Conservation (phyloP, 78 protist genomes). For the Tieghemostelium lacteum region DNA sequence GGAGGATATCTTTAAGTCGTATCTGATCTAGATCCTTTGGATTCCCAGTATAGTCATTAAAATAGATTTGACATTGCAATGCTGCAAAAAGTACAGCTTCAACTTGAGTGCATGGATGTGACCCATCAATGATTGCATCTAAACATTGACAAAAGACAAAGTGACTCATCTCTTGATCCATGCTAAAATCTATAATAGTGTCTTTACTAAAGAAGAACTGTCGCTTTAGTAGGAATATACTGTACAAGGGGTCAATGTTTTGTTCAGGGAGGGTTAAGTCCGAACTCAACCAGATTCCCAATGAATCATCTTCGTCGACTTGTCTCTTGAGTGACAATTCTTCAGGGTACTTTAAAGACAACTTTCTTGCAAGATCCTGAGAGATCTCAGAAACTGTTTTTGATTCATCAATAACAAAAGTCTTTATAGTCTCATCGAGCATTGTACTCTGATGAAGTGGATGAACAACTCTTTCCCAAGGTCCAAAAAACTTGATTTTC, state of each 20-base stretch:
- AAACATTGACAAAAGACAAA: conserved; percentile 78
- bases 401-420: conserved; percentile 76
- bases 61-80: conserved; percentile 79
- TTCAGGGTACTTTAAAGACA: conserved; percentile 66
- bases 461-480: conserved; percentile 82
- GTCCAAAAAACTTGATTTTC: conserved; percentile 67
- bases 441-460: conserved; percentile 69
- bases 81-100: conserved; percentile 90
- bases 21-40: conserved; percentile 32
- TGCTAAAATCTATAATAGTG: conserved; percentile 49
- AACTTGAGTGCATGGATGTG: conserved; percentile 68
- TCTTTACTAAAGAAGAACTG: conserved; percentile 64
- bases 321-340: conserved; percentile 57
- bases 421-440: conserved; percentile 74
- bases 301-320: conserved; percentile 20
- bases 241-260: conserved; percentile 60
- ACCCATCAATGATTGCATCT: conserved; percentile 74
- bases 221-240: conserved; percentile 45
- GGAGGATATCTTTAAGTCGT: conserved; percentile 49
- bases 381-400: conserved; percentile 79
- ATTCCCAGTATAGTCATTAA: conserved; percentile 64
- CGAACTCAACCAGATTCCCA: conserved; percentile 65
- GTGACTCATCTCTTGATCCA: conserved; percentile 63
- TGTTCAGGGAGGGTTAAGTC: conserved; percentile 74
- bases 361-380: conserved; percentile 49